Conservation (phyloP, 441 rosid genomes). For the Adansonia gregorii region DNA sequence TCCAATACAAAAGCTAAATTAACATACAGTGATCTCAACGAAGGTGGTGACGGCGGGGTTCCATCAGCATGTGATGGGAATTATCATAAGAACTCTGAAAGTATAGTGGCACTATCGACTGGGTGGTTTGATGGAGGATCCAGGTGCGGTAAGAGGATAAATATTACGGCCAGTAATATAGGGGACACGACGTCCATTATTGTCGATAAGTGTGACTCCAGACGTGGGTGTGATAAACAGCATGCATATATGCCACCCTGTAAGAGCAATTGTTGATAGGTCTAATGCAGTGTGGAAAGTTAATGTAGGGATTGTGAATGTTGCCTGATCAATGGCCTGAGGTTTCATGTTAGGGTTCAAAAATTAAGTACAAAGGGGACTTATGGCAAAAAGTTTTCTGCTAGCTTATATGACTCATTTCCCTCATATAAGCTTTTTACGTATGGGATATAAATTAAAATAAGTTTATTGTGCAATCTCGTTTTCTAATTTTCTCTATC, state of each 20-base stretch:
- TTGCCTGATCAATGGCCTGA: conserved; percentile 39
- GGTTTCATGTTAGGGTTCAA: not conserved
- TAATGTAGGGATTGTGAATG: conserved; percentile 14
- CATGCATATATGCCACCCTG: conserved; percentile 38
- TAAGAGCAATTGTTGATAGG: conserved; percentile 29
- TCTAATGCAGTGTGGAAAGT: conserved; percentile 38
- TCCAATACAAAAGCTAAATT: conserved; percentile 32
- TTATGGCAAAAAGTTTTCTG: too few species aligned
- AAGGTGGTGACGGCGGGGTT: conserved; percentile 29
- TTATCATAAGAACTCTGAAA: conserved; percentile 26
- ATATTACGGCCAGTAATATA: conserved; percentile 28
- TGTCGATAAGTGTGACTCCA: conserved; percentile 48
- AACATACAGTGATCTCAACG: conserved; percentile 38
- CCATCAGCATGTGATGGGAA: conserved; percentile 36
- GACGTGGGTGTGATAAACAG: conserved; percentile 35
- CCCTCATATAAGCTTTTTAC: too few species aligned
- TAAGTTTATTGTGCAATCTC: too few species aligned
- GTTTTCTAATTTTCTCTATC: too few species aligned
- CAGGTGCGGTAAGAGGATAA: conserved; percentile 38
- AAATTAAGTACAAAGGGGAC: too few species aligned
- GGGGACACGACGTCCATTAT: conserved; percentile 32
- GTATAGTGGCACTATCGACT: conserved; percentile 38
- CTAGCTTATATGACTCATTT: too few species aligned
- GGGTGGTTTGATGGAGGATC: conserved; percentile 38
- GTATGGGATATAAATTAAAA: too few species aligned